Evolutionary conservation across 164 flowering plant genomes (phyloP), one percentile per base, ranked within the genome.

Genomic region (Cinnamomum chago): DNA sequence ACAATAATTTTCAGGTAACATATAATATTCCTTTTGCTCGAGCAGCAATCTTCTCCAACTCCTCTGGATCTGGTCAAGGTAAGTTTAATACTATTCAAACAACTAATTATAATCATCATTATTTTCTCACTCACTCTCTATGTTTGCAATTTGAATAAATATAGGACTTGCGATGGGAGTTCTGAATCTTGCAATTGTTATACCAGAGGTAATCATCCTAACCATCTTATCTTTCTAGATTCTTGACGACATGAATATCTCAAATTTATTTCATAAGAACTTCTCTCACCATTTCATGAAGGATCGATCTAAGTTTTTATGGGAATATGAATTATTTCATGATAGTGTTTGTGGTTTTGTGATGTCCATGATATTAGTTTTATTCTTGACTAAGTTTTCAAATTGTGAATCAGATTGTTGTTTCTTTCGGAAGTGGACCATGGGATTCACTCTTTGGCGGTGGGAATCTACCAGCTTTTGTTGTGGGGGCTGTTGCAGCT

Each of bases 361-460:
- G 47, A 35, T 69, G 10, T n/a, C 25, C 14, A 18, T 50, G 20
- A 35, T 35, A 35, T n/a, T 22, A 17, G 47, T 35, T 6, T 5
- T 35, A 35, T 35, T 6, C 47, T 27, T 52, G 64, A 25, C 18
- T 24, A 10, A 3, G 17, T 24, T 52, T 10, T 24, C 11, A 20
- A 30, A 35, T 60, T 60, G 67, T 28, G 12, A 47, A 72, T 58
- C 83, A 88, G 90, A 91, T 89, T 84, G 2, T 91, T 35, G 88
- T 91, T 50, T 88, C 97, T 0, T 78, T 88, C 6, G 74, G 76
- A 4, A 80, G 86, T 28, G 97, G 97, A 68, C 90, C 91, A 12
- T 84, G 84, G 85, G 96, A 91, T 65, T 84, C 81, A 1, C 3
- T 81, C 5, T 90, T 88, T 68, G 96, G 94, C 50, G 94, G 96